Percentiles rank a stretch among this genome's conserved stretches.
These are phyloP conservation scores for Tolypocladium sp. DNA, from an alignment of 2,329 filamentous ascomycete genomes.

Conservation along the genomic window DNA sequence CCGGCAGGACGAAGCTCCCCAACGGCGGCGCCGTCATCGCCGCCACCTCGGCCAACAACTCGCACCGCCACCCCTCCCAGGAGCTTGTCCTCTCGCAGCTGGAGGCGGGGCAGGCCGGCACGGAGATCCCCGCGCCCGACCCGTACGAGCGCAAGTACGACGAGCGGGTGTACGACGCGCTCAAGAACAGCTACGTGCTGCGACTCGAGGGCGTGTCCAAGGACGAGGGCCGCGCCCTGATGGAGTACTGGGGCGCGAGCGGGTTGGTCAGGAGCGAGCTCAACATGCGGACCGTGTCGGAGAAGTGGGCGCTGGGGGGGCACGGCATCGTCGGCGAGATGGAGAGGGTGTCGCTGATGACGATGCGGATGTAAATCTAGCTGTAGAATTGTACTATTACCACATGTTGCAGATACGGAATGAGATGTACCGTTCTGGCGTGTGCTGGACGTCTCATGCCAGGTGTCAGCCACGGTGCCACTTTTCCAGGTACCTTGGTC, in stretches of 20 bases:
- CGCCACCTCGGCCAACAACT: conserved; percentile 65
- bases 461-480: not conserved
- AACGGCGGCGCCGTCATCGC: conserved; percentile 77
- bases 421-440: not conserved
- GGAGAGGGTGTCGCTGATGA: conserved; percentile 54
- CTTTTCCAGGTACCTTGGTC: not conserved
- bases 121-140: conserved; percentile 32
- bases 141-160: conserved; percentile 50
- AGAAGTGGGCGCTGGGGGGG: conserved; percentile 78
- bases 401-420: not conserved
- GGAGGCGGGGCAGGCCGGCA: conserved; percentile 30
- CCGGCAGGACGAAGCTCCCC: conserved; percentile 43
- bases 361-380: conserved; percentile 31
- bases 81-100: conserved; percentile 56
- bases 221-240: conserved; percentile 64
- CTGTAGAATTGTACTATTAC: conserved; percentile 17
- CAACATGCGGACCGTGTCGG: conserved; percentile 60
- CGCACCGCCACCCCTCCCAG: conserved; percentile 53
- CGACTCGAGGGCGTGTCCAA: conserved; percentile 61
- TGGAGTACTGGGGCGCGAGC: conserved; percentile 91
- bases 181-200: conserved; percentile 41
- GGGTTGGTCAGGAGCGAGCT: conserved; percentile 66
- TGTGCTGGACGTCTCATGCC: not conserved
- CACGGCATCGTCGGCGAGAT: conserved; percentile 80
- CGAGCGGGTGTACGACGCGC: conserved; percentile 41